These are phyloP conservation scores for Ailanthus altissimus DNA, from an alignment of 345 rosid species.

Conservation along the genomic window DNA sequence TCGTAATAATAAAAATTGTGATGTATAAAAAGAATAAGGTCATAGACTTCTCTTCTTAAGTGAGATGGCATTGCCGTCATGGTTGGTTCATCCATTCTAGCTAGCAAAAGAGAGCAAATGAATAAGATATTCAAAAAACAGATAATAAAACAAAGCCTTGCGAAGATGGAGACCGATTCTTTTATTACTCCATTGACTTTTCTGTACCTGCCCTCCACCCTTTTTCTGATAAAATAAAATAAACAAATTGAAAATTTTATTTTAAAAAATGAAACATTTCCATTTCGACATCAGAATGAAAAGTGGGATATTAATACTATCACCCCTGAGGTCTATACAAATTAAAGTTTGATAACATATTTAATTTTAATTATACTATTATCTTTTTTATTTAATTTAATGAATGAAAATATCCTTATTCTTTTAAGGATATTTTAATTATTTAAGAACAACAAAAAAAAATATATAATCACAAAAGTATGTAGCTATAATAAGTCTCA, in stretches of 20 bases:
- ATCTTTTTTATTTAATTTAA: too few species aligned
- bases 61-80: constrained; percentile 7
- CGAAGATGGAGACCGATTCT: too few species aligned
- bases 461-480: too few species aligned
- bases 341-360: too few species aligned
- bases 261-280: not conserved
- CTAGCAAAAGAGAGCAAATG: not conserved
- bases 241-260: not conserved
- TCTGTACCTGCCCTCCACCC: not conserved
- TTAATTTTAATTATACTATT: too few species aligned
- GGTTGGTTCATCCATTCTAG: constrained; percentile 13
- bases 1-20: not conserved
- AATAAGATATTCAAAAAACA: not conserved
- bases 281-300: not conserved
- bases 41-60: not conserved
- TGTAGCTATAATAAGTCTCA: too few species aligned
- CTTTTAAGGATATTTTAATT: too few species aligned
- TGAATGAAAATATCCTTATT: too few species aligned
- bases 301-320: too few species aligned
- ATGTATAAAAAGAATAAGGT: not conserved
- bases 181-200: not conserved
- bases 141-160: not conserved
- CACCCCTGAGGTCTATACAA: too few species aligned
- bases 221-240: not conserved
- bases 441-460: too few species aligned